A percentile compares a stretch with the other conserved stretches of the same genome.
Conservation (phyloP, 2,329 filamentous ascomycete species). For the Hypoxylon sp. region DNA sequence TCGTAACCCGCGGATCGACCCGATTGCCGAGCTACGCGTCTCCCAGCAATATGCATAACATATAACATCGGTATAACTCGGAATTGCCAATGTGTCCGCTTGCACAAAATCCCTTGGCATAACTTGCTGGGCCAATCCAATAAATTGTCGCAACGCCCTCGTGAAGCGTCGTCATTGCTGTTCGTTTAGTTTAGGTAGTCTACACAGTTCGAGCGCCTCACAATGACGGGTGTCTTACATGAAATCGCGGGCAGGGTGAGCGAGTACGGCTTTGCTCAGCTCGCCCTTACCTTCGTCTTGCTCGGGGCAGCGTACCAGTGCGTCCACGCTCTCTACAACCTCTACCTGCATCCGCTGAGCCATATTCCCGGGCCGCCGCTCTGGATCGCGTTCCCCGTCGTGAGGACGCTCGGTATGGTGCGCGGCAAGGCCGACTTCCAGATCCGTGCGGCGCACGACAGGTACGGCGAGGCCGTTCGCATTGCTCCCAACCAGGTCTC, state of each 20-base stretch:
- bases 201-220: constrained; percentile 1
- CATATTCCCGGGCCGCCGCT: constrained; percentile 46
- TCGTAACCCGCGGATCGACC: neutral
- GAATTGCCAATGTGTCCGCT: neutral
- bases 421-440: constrained; percentile 36
- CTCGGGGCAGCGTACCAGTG: constrained; percentile 30
- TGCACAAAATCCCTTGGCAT: constrained; percentile 12
- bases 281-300: constrained; percentile 8
- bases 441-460: constrained; percentile 43
- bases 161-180: neutral
- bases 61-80: neutral
- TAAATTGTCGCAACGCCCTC: constrained; percentile 1
- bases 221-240: constrained; percentile 32
- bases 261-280: constrained; percentile 4
- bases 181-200: too few relatives aligned
- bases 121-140: neutral
- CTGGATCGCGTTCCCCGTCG: constrained; percentile 44
- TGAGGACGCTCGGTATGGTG: constrained; percentile 38
- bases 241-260: constrained; percentile 20
- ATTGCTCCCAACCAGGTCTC: constrained; percentile 54
- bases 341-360: constrained; percentile 49
- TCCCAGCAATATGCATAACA: neutral
- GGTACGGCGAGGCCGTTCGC: constrained; percentile 53
- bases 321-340: constrained; percentile 42
- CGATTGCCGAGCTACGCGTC: neutral